Evolutionary conservation across 2,329 filamentous ascomycete genomes (phyloP).

Genomic region (Fusarium denticulatum): DNA sequence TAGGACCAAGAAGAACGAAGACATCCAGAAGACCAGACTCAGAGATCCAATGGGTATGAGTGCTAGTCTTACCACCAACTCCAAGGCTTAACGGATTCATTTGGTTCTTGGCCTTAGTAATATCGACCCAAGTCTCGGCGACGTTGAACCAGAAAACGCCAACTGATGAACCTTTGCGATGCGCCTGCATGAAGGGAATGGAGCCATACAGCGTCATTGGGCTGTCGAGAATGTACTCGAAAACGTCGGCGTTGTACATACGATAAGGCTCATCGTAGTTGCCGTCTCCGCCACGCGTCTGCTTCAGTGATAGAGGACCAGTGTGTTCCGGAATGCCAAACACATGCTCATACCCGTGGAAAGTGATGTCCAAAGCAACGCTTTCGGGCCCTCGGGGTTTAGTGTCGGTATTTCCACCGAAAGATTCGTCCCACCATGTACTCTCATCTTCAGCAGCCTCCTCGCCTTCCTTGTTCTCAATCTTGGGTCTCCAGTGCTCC

Average conservation of each 20-base stretch:
- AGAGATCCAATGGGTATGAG: constrained; percentile 96
- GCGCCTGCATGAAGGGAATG: constrained; percentile 98
- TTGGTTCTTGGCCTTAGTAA: constrained; percentile 79
- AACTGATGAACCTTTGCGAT: constrained; percentile 91
- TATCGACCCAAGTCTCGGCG: constrained; percentile 97
- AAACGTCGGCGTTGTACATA: constrained; percentile 95
- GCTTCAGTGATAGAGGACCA: constrained; percentile 85
- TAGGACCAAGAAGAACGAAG: constrained; percentile 93
- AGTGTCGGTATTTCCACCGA: constrained; percentile 92
- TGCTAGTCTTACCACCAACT: constrained; percentile 74
- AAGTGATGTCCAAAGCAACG: constrained; percentile 88
- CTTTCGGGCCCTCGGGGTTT: constrained; percentile 97
- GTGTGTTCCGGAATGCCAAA: constrained; percentile 95
- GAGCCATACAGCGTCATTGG: constrained; percentile 99
- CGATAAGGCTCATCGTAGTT: constrained; percentile 91
- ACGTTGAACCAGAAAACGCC: constrained; percentile 98
- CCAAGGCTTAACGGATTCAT: constrained; percentile 83
- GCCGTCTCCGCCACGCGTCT: constrained; percentile 88
- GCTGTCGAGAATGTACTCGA: constrained; percentile 96
- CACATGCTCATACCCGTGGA: constrained; percentile 90
- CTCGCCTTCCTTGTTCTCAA: constrained; percentile 70
- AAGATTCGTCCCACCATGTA: constrained; percentile 98
- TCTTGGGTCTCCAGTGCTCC: constrained; percentile 93
- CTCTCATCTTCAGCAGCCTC: constrained; percentile 77
- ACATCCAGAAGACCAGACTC: constrained; percentile 90